phyloP scores from a whole-genome alignment of 2,329 filamentous ascomycete species.

The Amphichorda felina region DNA sequence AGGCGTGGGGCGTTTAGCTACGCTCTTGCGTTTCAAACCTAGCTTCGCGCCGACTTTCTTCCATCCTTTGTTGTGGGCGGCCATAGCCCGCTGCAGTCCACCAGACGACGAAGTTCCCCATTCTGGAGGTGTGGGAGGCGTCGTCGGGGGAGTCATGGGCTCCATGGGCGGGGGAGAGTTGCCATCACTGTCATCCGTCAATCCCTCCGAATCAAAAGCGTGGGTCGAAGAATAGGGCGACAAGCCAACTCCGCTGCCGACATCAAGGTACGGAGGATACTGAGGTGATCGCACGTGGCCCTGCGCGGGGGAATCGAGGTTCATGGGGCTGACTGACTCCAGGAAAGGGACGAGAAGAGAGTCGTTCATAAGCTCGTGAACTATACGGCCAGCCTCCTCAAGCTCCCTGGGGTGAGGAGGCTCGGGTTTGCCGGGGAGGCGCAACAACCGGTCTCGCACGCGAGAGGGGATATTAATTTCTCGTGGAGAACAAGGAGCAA shows the following conservation, averaged over 20 bases:
- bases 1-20: constrained; percentile 27
- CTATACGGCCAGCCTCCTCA: constrained; percentile 73
- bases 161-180: constrained; percentile 43
- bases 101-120: constrained; percentile 39
- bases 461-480: constrained; percentile 85
- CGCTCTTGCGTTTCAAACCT: constrained; percentile 41
- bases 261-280: constrained; percentile 16
- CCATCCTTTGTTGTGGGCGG: constrained; percentile 46
- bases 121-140: constrained; percentile 48
- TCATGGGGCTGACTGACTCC: constrained; percentile 43
- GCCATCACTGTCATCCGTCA: constrained; percentile 56
- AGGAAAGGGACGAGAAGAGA: constrained; percentile 89
- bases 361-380: constrained; percentile 96
- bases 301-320: constrained; percentile 19
- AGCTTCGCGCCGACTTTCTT: constrained; percentile 53
- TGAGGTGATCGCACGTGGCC: constrained; percentile 31
- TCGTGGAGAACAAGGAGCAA: constrained; percentile 69
- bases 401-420: constrained; percentile 67
- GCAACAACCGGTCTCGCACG: constrained; percentile 71
- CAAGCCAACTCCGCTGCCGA: background rate
- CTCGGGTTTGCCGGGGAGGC: constrained; percentile 35
- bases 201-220: constrained; percentile 32
- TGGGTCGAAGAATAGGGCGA: constrained; percentile 22
- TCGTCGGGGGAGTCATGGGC: constrained; percentile 64
- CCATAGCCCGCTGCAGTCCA: constrained; percentile 40